Percentiles rank a stretch among this genome's conserved stretches.
phyloP scores from a whole-genome alignment of 83 land plant genomes.

The Isoetes engelmannii region DNA sequence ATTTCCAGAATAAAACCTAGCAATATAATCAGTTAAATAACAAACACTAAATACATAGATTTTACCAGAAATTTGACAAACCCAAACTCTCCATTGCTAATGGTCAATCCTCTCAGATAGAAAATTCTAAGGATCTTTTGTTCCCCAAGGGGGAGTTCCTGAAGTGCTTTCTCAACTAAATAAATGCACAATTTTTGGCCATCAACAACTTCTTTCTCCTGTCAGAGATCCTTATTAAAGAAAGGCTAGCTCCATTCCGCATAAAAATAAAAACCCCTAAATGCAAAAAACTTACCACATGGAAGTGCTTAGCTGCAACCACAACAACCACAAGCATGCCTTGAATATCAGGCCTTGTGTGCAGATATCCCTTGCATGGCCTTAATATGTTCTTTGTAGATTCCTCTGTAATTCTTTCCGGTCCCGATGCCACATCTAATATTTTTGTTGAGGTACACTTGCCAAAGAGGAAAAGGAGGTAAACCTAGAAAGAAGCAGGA shows the following conservation, averaged over 20 bases:
- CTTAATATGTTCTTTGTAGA: slow-evolving; percentile 43
- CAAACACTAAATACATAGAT: slow-evolving; percentile 1
- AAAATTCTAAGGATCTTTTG: slow-evolving; percentile 75
- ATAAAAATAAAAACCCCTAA: background rate
- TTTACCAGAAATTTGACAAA: slow-evolving; percentile 81
- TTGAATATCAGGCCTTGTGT: slow-evolving; percentile 56
- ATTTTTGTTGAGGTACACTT: background rate
- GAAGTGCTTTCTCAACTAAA: slow-evolving; percentile 71
- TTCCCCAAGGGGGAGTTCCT: slow-evolving; percentile 61
- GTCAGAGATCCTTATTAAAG: slow-evolving; percentile 1
- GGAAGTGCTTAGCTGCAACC: slow-evolving; percentile 84
- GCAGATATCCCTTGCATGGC: slow-evolving; percentile 79
- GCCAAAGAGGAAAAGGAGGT: background rate
- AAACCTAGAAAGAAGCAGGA: slow-evolving; percentile 15
- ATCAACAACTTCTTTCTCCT: slow-evolving; percentile 59
- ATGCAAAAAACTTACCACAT: slow-evolving; percentile 42
- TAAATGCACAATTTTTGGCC: slow-evolving; percentile 72
- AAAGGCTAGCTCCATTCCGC: slow-evolving; percentile 7
- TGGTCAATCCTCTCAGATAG: slow-evolving; percentile 73
- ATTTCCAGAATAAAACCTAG: background rate
- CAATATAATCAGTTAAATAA: background rate
- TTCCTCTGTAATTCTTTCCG: slow-evolving; percentile 58
- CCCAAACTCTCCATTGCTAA: slow-evolving; percentile 58
- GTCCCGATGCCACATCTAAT: slow-evolving; percentile 79
- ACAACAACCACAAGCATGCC: slow-evolving; percentile 87